Evolutionary conservation across 1,284 basidiomycete genomes (phyloP).

Genomic region (Ganoderma resinaceum): DNA sequence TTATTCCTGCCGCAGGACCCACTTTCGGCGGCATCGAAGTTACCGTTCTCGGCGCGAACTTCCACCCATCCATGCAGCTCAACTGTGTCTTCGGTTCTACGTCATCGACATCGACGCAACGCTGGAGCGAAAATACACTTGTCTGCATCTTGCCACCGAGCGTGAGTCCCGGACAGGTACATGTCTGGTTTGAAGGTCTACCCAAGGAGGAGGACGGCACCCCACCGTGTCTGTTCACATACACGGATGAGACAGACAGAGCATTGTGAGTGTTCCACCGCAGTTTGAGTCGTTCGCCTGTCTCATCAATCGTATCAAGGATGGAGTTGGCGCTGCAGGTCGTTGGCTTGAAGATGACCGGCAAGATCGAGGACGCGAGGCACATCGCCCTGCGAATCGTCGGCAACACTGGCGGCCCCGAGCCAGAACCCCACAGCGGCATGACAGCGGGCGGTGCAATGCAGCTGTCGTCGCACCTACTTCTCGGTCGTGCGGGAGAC

Average conservation of each 20-base stretch:
- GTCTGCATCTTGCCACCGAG: conserved; percentile 93
- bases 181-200: conserved; percentile 85
- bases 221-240: conserved; percentile 79
- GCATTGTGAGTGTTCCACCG: conserved; percentile 67
- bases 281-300: conserved; percentile 10
- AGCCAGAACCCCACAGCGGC: conserved; percentile 45
- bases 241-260: conserved; percentile 90
- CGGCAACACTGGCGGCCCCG: conserved; percentile 62
- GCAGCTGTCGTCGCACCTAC: conserved; percentile 59
- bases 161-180: conserved; percentile 85
- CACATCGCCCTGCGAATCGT: conserved; percentile 90
- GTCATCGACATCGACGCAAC: conserved; percentile 83
- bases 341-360: conserved; percentile 96
- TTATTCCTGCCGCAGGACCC: conserved; percentile 93
- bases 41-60: conserved; percentile 91
- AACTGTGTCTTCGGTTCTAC: conserved; percentile 90
- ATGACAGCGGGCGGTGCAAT: conserved; percentile 52
- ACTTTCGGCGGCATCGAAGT: conserved; percentile 95
- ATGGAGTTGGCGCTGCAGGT: conserved; percentile 97
- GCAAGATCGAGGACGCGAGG: conserved; percentile 91
- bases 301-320: conserved; percentile 47
- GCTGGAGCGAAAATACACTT: conserved; percentile 94
- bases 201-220: conserved; percentile 62
- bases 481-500: conserved; percentile 59
- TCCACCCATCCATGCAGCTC: conserved; percentile 73